Conservation (phyloP, 2,329 filamentous ascomycete species). For the Dryadomyces sulphureus region DNA sequence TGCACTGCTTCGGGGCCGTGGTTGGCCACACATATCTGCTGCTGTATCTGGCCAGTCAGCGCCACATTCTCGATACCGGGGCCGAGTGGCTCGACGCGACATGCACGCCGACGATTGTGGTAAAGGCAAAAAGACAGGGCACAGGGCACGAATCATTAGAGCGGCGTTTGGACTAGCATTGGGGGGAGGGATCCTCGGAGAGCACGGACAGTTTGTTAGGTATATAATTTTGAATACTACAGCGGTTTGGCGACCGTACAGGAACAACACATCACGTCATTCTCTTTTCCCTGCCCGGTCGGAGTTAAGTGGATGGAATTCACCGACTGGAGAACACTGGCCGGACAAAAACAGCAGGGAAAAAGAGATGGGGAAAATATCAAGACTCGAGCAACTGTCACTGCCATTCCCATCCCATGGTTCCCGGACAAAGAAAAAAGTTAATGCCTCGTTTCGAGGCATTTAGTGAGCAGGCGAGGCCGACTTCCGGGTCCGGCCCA, state of each 20-base stretch:
- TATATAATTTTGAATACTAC: not conserved
- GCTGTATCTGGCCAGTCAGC: constrained; percentile 56
- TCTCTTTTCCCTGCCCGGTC: not conserved
- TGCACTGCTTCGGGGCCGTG: constrained; percentile 69
- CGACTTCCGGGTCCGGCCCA: constrained; percentile 8
- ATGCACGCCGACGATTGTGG: constrained; percentile 33
- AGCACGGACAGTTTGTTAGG: not conserved
- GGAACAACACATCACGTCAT: not conserved
- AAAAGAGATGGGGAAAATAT: not conserved
- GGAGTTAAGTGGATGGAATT: not conserved
- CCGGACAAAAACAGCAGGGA: not conserved
- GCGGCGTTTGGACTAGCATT: not conserved
- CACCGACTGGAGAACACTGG: not conserved
- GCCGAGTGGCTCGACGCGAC: constrained; percentile 53
- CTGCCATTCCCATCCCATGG: not conserved
- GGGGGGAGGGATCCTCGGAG: not conserved
- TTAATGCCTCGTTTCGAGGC: not conserved
- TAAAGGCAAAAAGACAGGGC: constrained; percentile 15
- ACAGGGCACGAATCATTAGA: not conserved
- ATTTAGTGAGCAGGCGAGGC: not conserved
- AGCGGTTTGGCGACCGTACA: constrained; percentile 4
- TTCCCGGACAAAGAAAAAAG: not conserved
- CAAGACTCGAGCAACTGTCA: not conserved
- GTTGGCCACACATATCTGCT: constrained; percentile 60
- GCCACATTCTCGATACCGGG: constrained; percentile 41